A percentile compares a stretch with the other conserved stretches of the same genome.
Evolutionary conservation across 2,329 filamentous ascomycete genomes (phyloP).

Genomic region (Periconia digitata): DNA sequence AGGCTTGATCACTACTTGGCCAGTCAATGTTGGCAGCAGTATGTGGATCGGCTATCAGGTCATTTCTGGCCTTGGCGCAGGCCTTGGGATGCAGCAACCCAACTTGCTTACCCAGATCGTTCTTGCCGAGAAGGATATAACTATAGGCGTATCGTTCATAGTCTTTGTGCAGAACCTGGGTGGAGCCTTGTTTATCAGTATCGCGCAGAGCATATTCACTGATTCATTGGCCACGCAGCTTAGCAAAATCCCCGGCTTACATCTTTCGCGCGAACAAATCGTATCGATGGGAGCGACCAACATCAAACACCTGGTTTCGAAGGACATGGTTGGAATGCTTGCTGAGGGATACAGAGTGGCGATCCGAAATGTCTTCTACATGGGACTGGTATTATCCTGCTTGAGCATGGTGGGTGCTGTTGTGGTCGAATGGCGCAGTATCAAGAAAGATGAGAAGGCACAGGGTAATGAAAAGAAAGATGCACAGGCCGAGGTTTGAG

Average conservation of each 20-base stretch:
- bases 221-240: conserved; percentile 21
- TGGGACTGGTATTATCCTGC: conserved; percentile 11
- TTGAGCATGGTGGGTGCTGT: conserved; percentile 11
- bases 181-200: conserved; percentile 50
- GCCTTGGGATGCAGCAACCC: conserved; percentile 47
- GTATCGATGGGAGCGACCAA: conserved; percentile 18
- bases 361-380: conserved; percentile 12
- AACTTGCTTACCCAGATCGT: conserved; percentile 45
- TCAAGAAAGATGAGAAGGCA: conserved; percentile 8
- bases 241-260: conserved; percentile 21
- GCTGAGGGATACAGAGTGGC: conserved; percentile 12
- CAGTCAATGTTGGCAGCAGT: conserved; percentile 23
- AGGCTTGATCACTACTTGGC: conserved; percentile 47
- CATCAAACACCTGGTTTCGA: conserved; percentile 14
- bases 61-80: conserved; percentile 40
- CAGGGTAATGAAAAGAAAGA: not conserved
- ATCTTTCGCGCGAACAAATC: conserved; percentile 10
- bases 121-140: conserved; percentile 40
- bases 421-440: conserved; percentile 14
- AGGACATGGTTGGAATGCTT: not conserved
- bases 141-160: conserved; percentile 36
- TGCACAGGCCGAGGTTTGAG: not conserved
- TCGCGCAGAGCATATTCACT: conserved; percentile 45
- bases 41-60: conserved; percentile 39
- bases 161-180: conserved; percentile 51